Evolutionary conservation across 305 asterid species (phyloP).

Genomic region (Withania somnifera): DNA sequence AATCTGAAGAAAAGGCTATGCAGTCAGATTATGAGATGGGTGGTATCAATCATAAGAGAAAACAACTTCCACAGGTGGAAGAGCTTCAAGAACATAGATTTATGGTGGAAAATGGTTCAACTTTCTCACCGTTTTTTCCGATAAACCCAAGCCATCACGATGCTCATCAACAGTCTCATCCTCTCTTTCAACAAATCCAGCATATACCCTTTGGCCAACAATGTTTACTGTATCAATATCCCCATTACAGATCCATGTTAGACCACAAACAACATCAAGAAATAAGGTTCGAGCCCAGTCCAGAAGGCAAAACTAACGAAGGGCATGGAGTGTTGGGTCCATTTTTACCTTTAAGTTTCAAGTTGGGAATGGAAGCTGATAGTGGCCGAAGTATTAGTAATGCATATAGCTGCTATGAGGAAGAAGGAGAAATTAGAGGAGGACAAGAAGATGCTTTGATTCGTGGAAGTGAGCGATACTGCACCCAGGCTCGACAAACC

Average conservation of each 20-base stretch:
- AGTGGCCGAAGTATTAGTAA: not conserved
- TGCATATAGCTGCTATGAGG: not conserved
- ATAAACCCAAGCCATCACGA: slow-evolving; percentile 1
- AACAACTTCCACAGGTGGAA: not conserved
- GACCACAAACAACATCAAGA: slow-evolving; percentile 12
- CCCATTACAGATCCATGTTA: slow-evolving; percentile 9
- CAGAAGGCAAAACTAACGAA: not conserved
- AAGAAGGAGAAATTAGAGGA: not conserved
- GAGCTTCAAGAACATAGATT: slow-evolving; percentile 5
- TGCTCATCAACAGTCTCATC: slow-evolving; percentile 18
- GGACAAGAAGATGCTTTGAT: slow-evolving; percentile 19
- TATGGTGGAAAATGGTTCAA: not conserved
- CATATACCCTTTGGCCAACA: slow-evolving; percentile 22
- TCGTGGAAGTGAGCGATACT: slow-evolving; percentile 42
- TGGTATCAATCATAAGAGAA: slow-evolving; percentile 25
- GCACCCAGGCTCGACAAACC: slow-evolving; percentile 31
- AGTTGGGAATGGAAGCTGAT: slow-evolving; percentile 30
- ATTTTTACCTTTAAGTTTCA: slow-evolving; percentile 34
- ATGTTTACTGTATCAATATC: slow-evolving; percentile 19
- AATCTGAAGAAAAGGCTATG: too few relatives aligned
- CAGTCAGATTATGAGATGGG: slow-evolving; percentile 43
- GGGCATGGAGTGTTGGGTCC: not conserved
- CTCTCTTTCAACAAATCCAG: slow-evolving; percentile 35
- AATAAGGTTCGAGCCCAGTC: not conserved
- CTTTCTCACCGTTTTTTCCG: not conserved